Conservation (phyloP, 768 basidiomycete genomes). For the Kwoniella sp. region DNA sequence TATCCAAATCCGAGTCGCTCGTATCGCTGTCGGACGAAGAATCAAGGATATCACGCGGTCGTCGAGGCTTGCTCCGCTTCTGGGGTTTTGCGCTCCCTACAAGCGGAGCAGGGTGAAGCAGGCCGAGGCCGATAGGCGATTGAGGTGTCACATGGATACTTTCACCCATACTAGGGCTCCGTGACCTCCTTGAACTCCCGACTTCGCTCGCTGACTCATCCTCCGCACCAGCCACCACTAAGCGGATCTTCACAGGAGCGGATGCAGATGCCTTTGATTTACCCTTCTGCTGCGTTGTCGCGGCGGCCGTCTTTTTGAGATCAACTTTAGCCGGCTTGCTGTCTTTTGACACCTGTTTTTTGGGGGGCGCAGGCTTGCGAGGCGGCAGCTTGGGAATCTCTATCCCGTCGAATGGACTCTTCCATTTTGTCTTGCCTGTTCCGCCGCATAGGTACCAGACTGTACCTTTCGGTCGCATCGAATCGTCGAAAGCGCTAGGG, state of each 20-base stretch:
- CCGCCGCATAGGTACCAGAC: slow-evolving; percentile 28
- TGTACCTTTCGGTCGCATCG: slow-evolving; percentile 34
- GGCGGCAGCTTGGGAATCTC: slow-evolving; percentile 32
- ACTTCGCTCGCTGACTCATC: slow-evolving; percentile 15
- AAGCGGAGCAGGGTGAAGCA: slow-evolving; percentile 3
- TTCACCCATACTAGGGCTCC: slow-evolving; percentile 10
- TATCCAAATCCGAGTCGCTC: slow-evolving; percentile 35
- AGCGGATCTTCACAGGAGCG: slow-evolving; percentile 27
- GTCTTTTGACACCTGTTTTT: slow-evolving; percentile 23
- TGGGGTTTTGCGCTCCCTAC: not conserved
- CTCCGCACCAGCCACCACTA: slow-evolving; percentile 12
- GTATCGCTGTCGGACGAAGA: slow-evolving; percentile 33
- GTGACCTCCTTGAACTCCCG: slow-evolving; percentile 15
- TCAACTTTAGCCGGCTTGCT: slow-evolving; percentile 9
- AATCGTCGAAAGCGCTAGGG: slow-evolving; percentile 31
- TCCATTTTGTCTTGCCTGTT: slow-evolving; percentile 32
- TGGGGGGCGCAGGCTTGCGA: slow-evolving; percentile 23
- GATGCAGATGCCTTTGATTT: slow-evolving; percentile 4
- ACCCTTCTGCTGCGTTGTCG: slow-evolving; percentile 3
- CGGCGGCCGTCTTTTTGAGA: slow-evolving; percentile 10
- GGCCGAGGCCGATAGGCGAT: slow-evolving; percentile 3
- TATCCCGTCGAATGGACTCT: slow-evolving; percentile 36
- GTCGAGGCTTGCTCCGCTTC: slow-evolving; percentile 4
- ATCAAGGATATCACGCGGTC: slow-evolving; percentile 19
- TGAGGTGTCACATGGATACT: too few species aligned